Conservation (phyloP, 192 early-diverging fungal species). For the Glomus cerebriforme region DNA sequence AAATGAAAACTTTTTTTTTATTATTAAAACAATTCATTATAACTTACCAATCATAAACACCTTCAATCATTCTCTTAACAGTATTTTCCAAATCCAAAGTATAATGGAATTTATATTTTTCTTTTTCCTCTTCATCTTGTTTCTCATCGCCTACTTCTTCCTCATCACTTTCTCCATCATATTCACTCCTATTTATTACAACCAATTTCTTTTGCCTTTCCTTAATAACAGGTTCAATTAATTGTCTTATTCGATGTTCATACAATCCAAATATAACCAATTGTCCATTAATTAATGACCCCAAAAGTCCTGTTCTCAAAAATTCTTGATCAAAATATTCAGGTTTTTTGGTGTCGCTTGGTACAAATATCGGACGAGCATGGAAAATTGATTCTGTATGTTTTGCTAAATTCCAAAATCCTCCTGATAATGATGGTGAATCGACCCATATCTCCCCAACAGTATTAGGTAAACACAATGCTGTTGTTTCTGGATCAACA, state of each 20-base stretch:
- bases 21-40: background rate
- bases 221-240: background rate
- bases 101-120: conserved; percentile 41
- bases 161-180: conserved; percentile 40
- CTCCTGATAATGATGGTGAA: conserved; percentile 68
- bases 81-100: conserved; percentile 44
- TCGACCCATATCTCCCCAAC: conserved; percentile 89
- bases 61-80: conserved; percentile 30
- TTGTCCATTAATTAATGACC: conserved; percentile 67
- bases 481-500: conserved; percentile 80
- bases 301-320: conserved; percentile 76
- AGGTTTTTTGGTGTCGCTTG: conserved; percentile 48
- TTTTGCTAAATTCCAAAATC: conserved; percentile 79
- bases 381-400: conserved; percentile 75
- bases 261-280: conserved; percentile 77
- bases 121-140: conserved; percentile 34
- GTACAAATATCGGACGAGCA: conserved; percentile 60
- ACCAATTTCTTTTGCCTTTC: background rate
- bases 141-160: conserved; percentile 40
- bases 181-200: conserved; percentile 33
- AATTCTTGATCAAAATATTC: conserved; percentile 66
- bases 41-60: conserved; percentile 46
- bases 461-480: conserved; percentile 69
- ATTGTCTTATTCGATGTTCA: conserved; percentile 73
- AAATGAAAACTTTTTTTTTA: background rate